Evolutionary conservation across 441 rosid genomes (phyloP).

Genomic region (Erodium moschatum): DNA sequence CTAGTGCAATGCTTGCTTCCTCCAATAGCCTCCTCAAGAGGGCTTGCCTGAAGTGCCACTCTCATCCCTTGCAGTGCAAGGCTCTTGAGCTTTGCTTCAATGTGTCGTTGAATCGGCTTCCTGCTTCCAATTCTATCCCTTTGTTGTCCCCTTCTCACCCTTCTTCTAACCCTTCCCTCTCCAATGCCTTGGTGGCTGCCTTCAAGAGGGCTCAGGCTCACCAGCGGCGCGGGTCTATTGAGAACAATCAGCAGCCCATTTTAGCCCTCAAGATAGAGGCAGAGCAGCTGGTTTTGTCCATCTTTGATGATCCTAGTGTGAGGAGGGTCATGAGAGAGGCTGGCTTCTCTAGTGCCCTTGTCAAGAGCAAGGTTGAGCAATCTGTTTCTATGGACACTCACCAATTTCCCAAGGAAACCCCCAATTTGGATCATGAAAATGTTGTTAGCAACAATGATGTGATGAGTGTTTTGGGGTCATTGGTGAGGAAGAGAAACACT

Average conservation of each 20-base stretch:
- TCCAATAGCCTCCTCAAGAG: slow-evolving; percentile 46
- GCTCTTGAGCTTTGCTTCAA: slow-evolving; percentile 72
- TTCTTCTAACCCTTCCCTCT: slow-evolving; percentile 42
- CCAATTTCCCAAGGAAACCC: slow-evolving; percentile 28
- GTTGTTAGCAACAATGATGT: slow-evolving; percentile 27
- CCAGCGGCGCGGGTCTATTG: slow-evolving; percentile 62
- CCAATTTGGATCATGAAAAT: neutral
- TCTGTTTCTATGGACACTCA: slow-evolving; percentile 42
- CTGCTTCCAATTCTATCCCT: slow-evolving; percentile 44
- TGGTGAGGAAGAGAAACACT: slow-evolving; percentile 37
- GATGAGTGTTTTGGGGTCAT: slow-evolving; percentile 32
- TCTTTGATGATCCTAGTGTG: slow-evolving; percentile 67
- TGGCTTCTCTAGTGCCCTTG: slow-evolving; percentile 59
- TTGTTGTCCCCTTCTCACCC: slow-evolving; percentile 30
- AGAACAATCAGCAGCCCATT: slow-evolving; percentile 70
- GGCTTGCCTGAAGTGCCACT: slow-evolving; percentile 59
- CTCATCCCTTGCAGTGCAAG: slow-evolving; percentile 67
- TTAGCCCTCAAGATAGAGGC: slow-evolving; percentile 59
- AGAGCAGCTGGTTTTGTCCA: slow-evolving; percentile 52
- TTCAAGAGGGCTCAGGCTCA: slow-evolving; percentile 74
- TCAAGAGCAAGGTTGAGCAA: slow-evolving; percentile 49
- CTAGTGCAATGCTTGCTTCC: slow-evolving; percentile 54
- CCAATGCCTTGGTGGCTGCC: slow-evolving; percentile 67
- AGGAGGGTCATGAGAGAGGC: slow-evolving; percentile 79
- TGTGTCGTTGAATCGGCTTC: slow-evolving; percentile 64